Conservation (phyloP, 495 filamentous ascomycete species). For the Pseudomonodictys pantanalensis region DNA sequence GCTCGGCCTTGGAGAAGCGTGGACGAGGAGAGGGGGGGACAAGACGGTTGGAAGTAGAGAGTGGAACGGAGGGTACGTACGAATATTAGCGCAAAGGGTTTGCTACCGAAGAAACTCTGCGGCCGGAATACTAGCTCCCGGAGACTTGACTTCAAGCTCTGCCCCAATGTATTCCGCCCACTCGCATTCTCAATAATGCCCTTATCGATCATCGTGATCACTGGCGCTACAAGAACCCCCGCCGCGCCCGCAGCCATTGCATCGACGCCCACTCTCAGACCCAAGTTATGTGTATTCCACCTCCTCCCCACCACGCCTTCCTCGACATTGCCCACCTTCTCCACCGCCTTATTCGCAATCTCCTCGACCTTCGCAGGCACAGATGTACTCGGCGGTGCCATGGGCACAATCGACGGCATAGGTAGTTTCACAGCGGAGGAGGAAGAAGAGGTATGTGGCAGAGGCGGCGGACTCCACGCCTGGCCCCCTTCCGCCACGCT, state of each 20-base stretch:
- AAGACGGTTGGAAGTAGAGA: neutral
- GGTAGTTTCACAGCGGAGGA: too few relatives aligned
- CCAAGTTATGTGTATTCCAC: constrained; percentile 78
- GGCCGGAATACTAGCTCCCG: constrained; percentile 64
- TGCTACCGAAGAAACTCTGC: constrained; percentile 67
- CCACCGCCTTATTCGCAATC: neutral
- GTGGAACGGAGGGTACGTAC: constrained; percentile 13
- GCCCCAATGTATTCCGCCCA: constrained; percentile 66
- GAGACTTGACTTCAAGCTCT: constrained; percentile 64
- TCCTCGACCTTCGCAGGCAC: neutral
- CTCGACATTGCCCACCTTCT: neutral
- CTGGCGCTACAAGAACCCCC: constrained; percentile 77
- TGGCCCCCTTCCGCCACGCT: neutral
- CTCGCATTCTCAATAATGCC: constrained; percentile 95
- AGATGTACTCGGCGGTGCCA: neutral
- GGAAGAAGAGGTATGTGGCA: neutral
- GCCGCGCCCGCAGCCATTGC: constrained; percentile 68
- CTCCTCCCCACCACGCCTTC: constrained; percentile 3
- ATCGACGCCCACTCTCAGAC: constrained; percentile 69
- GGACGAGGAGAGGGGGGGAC: neutral
- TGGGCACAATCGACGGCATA: neutral
- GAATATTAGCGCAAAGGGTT: constrained; percentile 83
- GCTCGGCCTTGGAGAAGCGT: too few relatives aligned
- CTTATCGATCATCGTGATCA: constrained; percentile 91
- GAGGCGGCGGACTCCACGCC: neutral